phyloP scores from a whole-genome alignment of 2,329 filamentous ascomycete genomes.

The Cladosporium oxysporum region DNA sequence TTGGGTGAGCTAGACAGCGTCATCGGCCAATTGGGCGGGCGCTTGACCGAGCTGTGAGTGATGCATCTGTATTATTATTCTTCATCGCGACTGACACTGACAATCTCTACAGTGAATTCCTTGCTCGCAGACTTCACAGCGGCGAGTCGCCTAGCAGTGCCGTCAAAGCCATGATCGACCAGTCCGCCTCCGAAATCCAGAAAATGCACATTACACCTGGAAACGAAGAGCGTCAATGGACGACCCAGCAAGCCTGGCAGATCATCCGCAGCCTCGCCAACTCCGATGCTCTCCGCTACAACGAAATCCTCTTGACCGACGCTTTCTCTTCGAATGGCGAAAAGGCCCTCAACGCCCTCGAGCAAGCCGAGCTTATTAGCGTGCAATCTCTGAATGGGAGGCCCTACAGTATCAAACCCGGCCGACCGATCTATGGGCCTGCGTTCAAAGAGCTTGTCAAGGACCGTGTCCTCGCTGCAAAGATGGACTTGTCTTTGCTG shows the following conservation, averaged over 20 bases:
- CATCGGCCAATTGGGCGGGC: slow-evolving; percentile 80
- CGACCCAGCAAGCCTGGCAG: slow-evolving; percentile 84
- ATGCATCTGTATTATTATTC: not conserved
- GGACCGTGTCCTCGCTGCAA: slow-evolving; percentile 71
- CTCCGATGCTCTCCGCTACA: slow-evolving; percentile 75
- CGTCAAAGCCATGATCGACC: slow-evolving; percentile 83
- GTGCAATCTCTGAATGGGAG: slow-evolving; percentile 73
- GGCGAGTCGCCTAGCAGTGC: slow-evolving; percentile 82
- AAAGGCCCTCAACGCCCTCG: slow-evolving; percentile 73
- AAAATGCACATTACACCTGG: slow-evolving; percentile 80
- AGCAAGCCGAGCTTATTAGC: slow-evolving; percentile 82
- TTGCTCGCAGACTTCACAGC: slow-evolving; percentile 84
- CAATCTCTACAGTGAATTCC: slow-evolving; percentile 60
- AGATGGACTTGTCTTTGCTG: slow-evolving; percentile 68
- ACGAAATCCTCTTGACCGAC: slow-evolving; percentile 76
- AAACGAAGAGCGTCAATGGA: slow-evolving; percentile 68
- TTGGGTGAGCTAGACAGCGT: slow-evolving; percentile 75
- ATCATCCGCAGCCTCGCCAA: slow-evolving; percentile 76
- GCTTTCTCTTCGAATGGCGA: slow-evolving; percentile 75
- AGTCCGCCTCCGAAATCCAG: slow-evolving; percentile 84
- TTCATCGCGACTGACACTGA: not conserved
- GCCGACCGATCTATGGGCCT: slow-evolving; percentile 81
- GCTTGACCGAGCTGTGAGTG: slow-evolving; percentile 75
- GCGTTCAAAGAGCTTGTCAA: slow-evolving; percentile 73
- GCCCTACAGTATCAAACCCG: slow-evolving; percentile 74